These are phyloP conservation scores for Pythium folliculosum DNA, from an alignment of 352 stramenopile genomes.

Conservation along the genomic window DNA sequence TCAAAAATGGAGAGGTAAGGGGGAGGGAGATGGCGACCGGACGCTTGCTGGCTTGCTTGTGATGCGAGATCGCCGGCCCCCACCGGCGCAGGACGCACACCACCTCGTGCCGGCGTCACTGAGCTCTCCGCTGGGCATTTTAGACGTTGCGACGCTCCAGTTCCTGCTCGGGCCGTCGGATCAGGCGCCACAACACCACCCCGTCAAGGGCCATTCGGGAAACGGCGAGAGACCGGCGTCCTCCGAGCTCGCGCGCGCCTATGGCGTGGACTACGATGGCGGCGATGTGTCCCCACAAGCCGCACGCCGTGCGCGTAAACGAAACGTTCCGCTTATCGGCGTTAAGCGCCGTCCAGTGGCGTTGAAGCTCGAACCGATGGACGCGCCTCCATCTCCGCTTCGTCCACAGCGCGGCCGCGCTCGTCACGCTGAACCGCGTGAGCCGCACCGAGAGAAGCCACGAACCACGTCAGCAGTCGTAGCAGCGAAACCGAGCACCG, in stretches of 20 bases:
- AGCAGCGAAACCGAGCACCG: not conserved
- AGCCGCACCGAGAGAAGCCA: too few relatives aligned
- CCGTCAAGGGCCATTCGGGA: not conserved
- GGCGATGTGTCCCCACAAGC: not conserved
- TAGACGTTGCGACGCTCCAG: slow-evolving; percentile 20
- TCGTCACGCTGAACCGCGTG: too few relatives aligned
- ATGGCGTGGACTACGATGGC: not conserved
- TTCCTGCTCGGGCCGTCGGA: slow-evolving; percentile 11
- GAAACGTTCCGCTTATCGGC: not conserved
- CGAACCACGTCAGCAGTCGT: not conserved
- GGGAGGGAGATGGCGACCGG: too few relatives aligned
- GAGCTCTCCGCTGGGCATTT: slow-evolving; percentile 17
- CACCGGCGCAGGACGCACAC: too few relatives aligned
- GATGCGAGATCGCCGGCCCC: too few relatives aligned
- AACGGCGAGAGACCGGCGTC: slow-evolving; percentile 15
- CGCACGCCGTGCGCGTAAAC: not conserved
- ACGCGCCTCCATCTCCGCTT: not conserved
- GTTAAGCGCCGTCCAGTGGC: slow-evolving; percentile 4
- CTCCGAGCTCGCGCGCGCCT: slow-evolving; percentile 21
- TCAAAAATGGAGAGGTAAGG: too few relatives aligned
- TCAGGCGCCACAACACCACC: not conserved
- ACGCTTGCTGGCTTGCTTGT: too few relatives aligned
- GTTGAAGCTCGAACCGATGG: slow-evolving; percentile 16
- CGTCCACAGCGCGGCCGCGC: not conserved
- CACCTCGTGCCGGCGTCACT: slow-evolving; percentile 10